Percentiles rank a stretch among this genome's conserved stretches.
These are phyloP conservation scores for Graphilbum fragrans DNA, from an alignment of 2,329 filamentous ascomycete species.

Conservation along the genomic window DNA sequence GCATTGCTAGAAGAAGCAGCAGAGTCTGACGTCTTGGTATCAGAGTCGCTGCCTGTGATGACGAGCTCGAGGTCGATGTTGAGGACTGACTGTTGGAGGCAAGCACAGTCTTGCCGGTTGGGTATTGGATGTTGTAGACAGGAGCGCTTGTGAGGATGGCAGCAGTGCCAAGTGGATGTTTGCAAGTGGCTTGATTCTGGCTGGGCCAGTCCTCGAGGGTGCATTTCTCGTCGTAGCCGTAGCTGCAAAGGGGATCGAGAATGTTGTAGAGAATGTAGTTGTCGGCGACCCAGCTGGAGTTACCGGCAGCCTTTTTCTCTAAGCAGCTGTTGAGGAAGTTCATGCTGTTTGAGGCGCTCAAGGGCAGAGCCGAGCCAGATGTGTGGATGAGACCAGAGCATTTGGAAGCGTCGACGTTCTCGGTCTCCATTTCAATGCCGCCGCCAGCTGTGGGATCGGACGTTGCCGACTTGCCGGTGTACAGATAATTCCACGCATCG, in stretches of 20 bases:
- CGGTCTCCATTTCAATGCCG: slow-evolving; percentile 32
- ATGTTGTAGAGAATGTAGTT: slow-evolving; percentile 41
- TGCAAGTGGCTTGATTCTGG: slow-evolving; percentile 32
- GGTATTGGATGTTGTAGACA: slow-evolving; percentile 36
- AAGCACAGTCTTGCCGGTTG: slow-evolving; percentile 26
- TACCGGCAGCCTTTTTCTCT: slow-evolving; percentile 13
- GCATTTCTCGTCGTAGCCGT: slow-evolving; percentile 34
- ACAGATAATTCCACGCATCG: slow-evolving; percentile 46
- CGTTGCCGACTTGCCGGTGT: slow-evolving; percentile 32
- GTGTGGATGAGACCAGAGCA: slow-evolving; percentile 32
- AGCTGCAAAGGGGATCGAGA: slow-evolving; percentile 31
- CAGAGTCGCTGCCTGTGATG: no score
- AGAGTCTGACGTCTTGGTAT: no score
- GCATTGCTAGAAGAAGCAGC: no score
- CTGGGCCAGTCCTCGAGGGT: slow-evolving; percentile 27
- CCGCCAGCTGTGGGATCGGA: slow-evolving; percentile 34
- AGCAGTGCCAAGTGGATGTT: slow-evolving; percentile 26
- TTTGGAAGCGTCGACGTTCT: slow-evolving; percentile 28
- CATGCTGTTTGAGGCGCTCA: slow-evolving; percentile 38
- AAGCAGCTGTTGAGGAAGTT: slow-evolving; percentile 37
- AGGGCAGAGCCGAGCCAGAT: slow-evolving; percentile 13
- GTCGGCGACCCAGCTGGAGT: slow-evolving; percentile 31
- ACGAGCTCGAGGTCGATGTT: no score
- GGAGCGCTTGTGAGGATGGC: slow-evolving; percentile 21
- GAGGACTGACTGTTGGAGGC: slow-evolving; percentile 16